Evolutionary conservation across 441 rosid species (phyloP), one percentile per base, ranked within the genome.

Genomic region (Pelargonium australe): DNA sequence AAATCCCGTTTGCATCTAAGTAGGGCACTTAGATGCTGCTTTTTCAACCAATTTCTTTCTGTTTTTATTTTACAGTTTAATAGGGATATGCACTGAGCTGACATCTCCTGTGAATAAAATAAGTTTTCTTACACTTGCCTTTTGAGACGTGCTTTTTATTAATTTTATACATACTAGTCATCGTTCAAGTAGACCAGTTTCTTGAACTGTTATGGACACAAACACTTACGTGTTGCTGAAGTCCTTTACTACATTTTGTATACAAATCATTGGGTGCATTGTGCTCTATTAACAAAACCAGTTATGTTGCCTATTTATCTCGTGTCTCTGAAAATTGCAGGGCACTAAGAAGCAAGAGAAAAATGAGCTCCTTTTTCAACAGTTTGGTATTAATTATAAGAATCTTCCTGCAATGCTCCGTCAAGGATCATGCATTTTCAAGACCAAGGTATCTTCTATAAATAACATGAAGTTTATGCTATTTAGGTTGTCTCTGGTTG

Each of bases 361-460:
- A 80, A 87, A 94, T 77, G 98, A 94, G 76, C 83, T 94, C 67
- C 96, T 94, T 49, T 88, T 78, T 80, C 95, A 80, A 75, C 82
- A 78, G 25, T 93, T 93, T 77, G 90, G 86, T 43, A 75, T 94
- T 75, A 94, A 89, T 76, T 94, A 91, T 79, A 91, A 86, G 68
- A 82, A 78, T 16, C 79, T 83, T 70, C 90, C 85, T 73, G 85
- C 77, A 67, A 74, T 89, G 78, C 88, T 86, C 77, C 97, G 97
- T 70, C 97, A 88, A 80, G 98, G 98, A 72, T 86, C 97, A 23
- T 88, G 92, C 76, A 71, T 83, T 71, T 80, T 85, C 80, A 89
- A 75, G 89, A 81, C 65, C 3, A 75, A 89, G 97, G 98, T 94
- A 76, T 53, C 47, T 64, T 76, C 68, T 44, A 58, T 44, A 25